These are phyloP conservation scores for Sophora flavescens DNA, from an alignment of 306 rosid genomes.

Conservation along the genomic window DNA sequence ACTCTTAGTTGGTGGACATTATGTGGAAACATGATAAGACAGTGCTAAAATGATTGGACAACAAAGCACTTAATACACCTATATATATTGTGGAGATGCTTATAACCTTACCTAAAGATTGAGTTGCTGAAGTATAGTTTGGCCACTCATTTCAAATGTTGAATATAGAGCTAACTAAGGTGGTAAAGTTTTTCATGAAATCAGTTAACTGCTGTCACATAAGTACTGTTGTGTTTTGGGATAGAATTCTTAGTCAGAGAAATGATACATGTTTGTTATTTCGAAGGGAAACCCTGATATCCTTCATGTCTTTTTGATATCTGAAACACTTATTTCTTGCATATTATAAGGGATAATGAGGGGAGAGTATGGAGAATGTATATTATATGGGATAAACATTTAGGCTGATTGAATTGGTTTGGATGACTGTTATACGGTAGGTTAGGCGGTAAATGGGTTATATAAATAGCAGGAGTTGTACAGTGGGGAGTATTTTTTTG, in stretches of 20 bases:
- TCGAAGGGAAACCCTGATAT: constrained; percentile 17
- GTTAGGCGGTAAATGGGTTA: too few relatives aligned
- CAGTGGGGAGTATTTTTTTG: too few relatives aligned
- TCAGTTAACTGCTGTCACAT: constrained; percentile 1
- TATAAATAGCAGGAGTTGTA: too few relatives aligned
- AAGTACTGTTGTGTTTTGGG: background rate
- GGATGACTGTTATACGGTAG: too few relatives aligned
- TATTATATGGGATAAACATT: too few relatives aligned
- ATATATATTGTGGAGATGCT: background rate
- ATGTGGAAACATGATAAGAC: background rate
- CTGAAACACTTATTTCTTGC: constrained; percentile 7
- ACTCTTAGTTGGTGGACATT: background rate
- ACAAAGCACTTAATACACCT: background rate
- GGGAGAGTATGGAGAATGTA: too few relatives aligned
- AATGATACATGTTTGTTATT: constrained; percentile 26
- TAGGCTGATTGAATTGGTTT: too few relatives aligned
- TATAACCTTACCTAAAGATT: background rate
- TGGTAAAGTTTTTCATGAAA: constrained; percentile 4
- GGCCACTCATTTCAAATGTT: background rate
- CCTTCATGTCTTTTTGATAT: background rate
- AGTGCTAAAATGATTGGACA: background rate
- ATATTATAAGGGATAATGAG: background rate
- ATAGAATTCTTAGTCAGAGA: background rate
- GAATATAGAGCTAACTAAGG: constrained; percentile 14
- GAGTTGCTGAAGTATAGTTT: background rate